Base-by-base conservation (phyloP, 768 basidiomycete genomes). In the Jaapia argillacea region DNA sequence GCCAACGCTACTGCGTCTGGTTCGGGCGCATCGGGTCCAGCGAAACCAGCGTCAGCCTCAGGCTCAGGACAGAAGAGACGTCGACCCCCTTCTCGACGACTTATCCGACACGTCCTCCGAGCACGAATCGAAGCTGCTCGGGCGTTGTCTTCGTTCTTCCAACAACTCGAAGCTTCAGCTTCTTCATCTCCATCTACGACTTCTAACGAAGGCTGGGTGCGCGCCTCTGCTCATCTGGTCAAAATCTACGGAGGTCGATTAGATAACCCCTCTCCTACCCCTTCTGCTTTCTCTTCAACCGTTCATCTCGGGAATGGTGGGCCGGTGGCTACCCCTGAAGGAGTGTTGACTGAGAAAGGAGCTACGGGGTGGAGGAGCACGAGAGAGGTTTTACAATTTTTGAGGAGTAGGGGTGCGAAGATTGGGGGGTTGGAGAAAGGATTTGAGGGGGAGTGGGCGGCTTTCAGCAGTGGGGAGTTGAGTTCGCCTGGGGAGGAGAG, bases 41-140 rank as follows among this genome's bases (percentile, higher is more conserved):
- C 35, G 48, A 52, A 14, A 28, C 42, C 40, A 13, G 37, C 42
- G 42, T 42, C 12, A 36, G 26, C 31, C 20, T 24, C 33, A 58
- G 46, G 48, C 54, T 24, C 49, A 54, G 39, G 31, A 10, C 20
- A 7, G 7, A 12, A 21, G 7, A 12, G 37, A 12, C 64, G 61
- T 24, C 62, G 74, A 20, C 81, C 90, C 1, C 82, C 89, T 6
- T 82, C 88, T 6, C 79, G 88, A 36, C 76, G 81, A 36, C 77
- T 96, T 46, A 80, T 97, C 52, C 85, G 88, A 16, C 89, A 96
- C 62, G 85, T 96, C 45, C 68, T 97, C 41, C 74, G 86, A 14
- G 82, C 85, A 21, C 81, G 93, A n/a, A 74, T 81, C 4, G 80
- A 90, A 58, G 90, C 91, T 13, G 75, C 81, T 26, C 77, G 79